phyloP scores from a whole-genome alignment of 306 rosid species.

The Macrotyloma uniflorum region DNA sequence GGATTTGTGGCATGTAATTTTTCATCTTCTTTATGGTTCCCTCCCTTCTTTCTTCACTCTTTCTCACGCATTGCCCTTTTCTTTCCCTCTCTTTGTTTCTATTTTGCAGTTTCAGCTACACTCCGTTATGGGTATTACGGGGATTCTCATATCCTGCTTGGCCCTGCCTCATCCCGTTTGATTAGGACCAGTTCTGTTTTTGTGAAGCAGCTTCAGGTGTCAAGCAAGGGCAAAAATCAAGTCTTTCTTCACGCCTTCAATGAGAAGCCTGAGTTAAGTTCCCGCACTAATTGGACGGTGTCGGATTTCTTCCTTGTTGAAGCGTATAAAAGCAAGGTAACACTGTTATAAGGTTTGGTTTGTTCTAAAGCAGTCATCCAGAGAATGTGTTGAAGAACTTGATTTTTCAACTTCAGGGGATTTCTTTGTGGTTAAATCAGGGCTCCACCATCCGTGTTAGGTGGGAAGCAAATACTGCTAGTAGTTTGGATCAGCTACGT shows the following conservation, averaged over 20 bases:
- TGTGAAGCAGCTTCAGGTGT: conserved; percentile 54
- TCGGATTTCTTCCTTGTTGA: conserved; percentile 49
- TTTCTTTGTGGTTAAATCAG: conserved; percentile 71
- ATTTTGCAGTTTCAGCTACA: conserved; percentile 59
- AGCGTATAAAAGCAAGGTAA: conserved; percentile 62
- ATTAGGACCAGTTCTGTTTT: conserved; percentile 56
- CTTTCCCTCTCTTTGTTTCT: neutral
- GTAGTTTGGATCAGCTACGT: conserved; percentile 42
- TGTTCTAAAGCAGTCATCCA: neutral
- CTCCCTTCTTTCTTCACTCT: neutral
- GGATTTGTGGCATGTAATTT: conserved; percentile 85
- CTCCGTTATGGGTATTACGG: conserved; percentile 66
- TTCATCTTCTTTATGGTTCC: conserved; percentile 34
- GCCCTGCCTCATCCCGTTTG: conserved; percentile 76
- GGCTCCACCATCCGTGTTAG: conserved; percentile 66
- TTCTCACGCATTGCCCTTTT: conserved; percentile 36
- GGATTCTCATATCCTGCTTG: conserved; percentile 59
- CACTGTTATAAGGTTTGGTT: neutral
- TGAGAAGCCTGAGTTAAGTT: conserved; percentile 58
- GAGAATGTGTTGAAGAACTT: conserved; percentile 1
- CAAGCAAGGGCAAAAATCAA: conserved; percentile 37
- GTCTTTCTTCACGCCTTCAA: conserved; percentile 52
- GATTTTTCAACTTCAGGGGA: conserved; percentile 52
- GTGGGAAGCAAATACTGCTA: conserved; percentile 61
- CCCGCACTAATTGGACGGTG: conserved; percentile 54